Conservation (phyloP, 1,284 basidiomycete genomes). For the Ceratorhiza oryzae-sativae region DNA sequence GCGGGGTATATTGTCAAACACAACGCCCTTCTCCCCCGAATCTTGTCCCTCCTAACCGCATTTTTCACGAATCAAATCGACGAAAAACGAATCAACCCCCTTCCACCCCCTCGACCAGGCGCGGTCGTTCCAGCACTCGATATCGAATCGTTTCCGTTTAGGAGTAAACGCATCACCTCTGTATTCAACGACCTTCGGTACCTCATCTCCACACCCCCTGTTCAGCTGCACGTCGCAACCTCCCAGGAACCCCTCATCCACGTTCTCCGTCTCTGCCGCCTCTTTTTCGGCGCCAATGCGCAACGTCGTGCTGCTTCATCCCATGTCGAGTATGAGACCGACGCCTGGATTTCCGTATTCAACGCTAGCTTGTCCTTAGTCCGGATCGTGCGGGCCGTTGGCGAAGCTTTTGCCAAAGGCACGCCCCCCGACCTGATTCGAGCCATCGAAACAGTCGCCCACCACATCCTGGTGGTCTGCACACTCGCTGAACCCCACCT, state of each 20-base stretch:
- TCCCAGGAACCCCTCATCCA: constrained; percentile 67
- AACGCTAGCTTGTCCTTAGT: constrained; percentile 89
- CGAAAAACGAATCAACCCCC: constrained; percentile 65
- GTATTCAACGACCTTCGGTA: constrained; percentile 87
- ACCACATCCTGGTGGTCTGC: constrained; percentile 76
- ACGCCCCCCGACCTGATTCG: constrained; percentile 65
- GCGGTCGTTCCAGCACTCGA: constrained; percentile 62
- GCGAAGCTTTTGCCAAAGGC: constrained; percentile 74
- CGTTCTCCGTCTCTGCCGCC: constrained; percentile 69
- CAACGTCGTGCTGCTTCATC: constrained; percentile 80
- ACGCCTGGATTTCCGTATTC: constrained; percentile 93
- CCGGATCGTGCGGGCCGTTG: constrained; percentile 86
- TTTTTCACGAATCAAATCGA: constrained; percentile 89
- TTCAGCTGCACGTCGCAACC: constrained; percentile 76
- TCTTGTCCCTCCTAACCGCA: constrained; percentile 81
- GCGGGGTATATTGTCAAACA: constrained; percentile 79
- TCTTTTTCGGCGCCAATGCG: constrained; percentile 91
- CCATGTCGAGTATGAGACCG: constrained; percentile 94
- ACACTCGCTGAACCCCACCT: constrained; percentile 68
- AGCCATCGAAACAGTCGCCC: constrained; percentile 74
- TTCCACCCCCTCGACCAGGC: constrained; percentile 50
- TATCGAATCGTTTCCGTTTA: constrained; percentile 84
- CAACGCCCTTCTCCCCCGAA: constrained; percentile 74
- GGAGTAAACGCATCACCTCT: constrained; percentile 91
- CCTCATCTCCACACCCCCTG: constrained; percentile 74